These are phyloP conservation scores for Uronychia setigera DNA, from an alignment of 73 alveolate species.

Conservation along the genomic window DNA sequence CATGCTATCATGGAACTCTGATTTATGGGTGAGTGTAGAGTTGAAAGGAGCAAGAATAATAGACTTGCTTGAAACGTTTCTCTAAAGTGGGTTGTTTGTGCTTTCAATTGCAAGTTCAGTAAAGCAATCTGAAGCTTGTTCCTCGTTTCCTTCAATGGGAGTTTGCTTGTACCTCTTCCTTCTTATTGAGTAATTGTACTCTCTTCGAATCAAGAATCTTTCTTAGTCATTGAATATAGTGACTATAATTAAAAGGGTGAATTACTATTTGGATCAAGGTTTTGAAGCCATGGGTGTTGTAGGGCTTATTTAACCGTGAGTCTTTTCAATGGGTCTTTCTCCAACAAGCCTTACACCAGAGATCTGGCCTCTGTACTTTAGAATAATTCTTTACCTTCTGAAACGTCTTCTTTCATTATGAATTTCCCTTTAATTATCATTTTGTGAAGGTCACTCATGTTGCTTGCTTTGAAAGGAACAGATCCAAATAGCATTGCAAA, in stretches of 20 bases:
- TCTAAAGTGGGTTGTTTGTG: slow-evolving; percentile 23
- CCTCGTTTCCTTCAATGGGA: slow-evolving; percentile 13
- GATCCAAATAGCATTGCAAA: slow-evolving; percentile 45
- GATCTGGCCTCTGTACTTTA: slow-evolving; percentile 53
- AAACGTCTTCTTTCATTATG: slow-evolving; percentile 26
- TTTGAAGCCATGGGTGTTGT: slow-evolving; percentile 82
- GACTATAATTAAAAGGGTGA: not conserved
- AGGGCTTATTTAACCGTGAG: slow-evolving; percentile 64
- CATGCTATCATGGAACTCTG: not conserved
- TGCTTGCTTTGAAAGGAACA: slow-evolving; percentile 36
- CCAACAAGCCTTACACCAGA: slow-evolving; percentile 55
- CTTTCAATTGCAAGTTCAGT: slow-evolving; percentile 44
- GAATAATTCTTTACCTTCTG: slow-evolving; percentile 12
- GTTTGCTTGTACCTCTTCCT: slow-evolving; percentile 27
- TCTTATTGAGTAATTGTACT: slow-evolving; percentile 38
- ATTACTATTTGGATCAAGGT: slow-evolving; percentile 14
- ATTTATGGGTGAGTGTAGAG: slow-evolving; percentile 38
- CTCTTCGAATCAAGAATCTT: slow-evolving; percentile 34
- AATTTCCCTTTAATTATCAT: slow-evolving; percentile 19
- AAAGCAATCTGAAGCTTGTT: slow-evolving; percentile 53
- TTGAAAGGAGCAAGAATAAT: slow-evolving; percentile 79
- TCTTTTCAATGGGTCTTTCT: slow-evolving; percentile 78
- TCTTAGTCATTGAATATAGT: slow-evolving; percentile 38
- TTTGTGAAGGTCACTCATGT: slow-evolving; percentile 35
- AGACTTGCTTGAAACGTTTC: slow-evolving; percentile 64